Percentiles rank a stretch among this genome's conserved stretches.
These are phyloP conservation scores for Rosa chinensis DNA, from an alignment of 306 rosid species.

Conservation along the genomic window DNA sequence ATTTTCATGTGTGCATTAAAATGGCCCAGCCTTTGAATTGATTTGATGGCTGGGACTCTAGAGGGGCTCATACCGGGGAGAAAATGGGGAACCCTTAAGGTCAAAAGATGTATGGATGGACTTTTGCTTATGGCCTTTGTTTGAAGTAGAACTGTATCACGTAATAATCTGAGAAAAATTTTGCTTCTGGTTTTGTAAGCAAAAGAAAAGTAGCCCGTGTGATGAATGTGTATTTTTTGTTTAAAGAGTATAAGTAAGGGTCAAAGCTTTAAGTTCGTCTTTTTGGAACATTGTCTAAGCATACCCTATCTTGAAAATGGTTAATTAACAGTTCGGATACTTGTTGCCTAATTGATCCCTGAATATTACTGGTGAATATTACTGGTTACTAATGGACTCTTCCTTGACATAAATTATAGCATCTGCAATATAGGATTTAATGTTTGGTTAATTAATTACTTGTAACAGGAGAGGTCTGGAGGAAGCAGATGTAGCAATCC, in stretches of 20 bases:
- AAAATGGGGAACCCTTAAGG: not conserved
- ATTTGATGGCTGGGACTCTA: not conserved
- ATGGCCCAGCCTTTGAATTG: not conserved
- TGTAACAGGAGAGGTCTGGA: constrained; percentile 68
- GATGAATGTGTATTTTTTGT: not conserved
- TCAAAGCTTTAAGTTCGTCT: not conserved
- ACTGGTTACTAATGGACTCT: not conserved
- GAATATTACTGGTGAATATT: not conserved
- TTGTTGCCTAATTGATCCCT: not conserved
- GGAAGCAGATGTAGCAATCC: constrained; percentile 62
- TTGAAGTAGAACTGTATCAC: not conserved
- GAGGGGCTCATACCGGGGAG: not conserved
- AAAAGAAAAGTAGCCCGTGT: not conserved
- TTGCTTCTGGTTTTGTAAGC: not conserved
- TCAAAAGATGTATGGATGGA: not conserved
- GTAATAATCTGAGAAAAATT: not conserved
- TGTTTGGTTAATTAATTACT: constrained; percentile 30
- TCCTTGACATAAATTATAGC: constrained; percentile 29
- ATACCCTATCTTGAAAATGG: not conserved
- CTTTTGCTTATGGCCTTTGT: not conserved
- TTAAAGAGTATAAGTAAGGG: not conserved
- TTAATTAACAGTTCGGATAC: not conserved
- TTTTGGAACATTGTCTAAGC: not conserved
- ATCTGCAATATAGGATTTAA: not conserved
- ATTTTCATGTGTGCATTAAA: not conserved